A percentile compares a stretch with the other conserved stretches of the same genome.
These are phyloP conservation scores for Umbilicus rupestris DNA, from an alignment of 164 flowering plant species.

Conservation along the genomic window DNA sequence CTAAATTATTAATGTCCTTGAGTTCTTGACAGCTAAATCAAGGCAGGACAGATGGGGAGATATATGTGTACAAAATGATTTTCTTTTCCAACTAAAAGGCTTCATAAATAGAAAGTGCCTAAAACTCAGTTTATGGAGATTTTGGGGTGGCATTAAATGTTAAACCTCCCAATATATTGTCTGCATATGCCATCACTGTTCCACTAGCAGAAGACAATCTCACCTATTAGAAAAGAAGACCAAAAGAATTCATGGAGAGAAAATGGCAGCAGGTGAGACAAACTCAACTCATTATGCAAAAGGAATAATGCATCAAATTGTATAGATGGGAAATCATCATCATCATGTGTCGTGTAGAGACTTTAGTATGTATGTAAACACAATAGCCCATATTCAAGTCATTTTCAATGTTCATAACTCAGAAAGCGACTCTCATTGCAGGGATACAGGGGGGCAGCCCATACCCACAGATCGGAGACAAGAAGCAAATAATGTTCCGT, in stretches of 20 bases:
- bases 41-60: conserved; percentile 7
- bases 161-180: background rate
- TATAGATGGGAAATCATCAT: background rate
- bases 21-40: conserved; percentile 6
- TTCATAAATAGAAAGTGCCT: conserved; percentile 3
- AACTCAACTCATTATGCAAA: conserved; percentile 7
- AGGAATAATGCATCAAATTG: background rate
- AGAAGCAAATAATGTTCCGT: background rate
- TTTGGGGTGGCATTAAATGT: conserved; percentile 1
- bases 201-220: conserved; percentile 6
- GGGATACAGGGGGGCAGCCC: conserved; percentile 6
- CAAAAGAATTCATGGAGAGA: background rate
- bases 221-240: background rate
- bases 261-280: background rate
- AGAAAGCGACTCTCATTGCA: conserved; percentile 2
- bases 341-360: conserved; percentile 7
- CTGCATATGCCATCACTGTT: conserved; percentile 5
- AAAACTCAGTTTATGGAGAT: background rate
- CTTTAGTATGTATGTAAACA: background rate
- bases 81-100: background rate
- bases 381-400: background rate
- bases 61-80: background rate
- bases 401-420: conserved; percentile 1
- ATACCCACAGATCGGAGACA: conserved; percentile 9
- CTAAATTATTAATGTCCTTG: conserved; percentile 9